Evolutionary conservation across 2,329 filamentous ascomycete genomes (phyloP), one percentile per base, ranked within the genome.

Genomic region (Xylaria sp.): DNA sequence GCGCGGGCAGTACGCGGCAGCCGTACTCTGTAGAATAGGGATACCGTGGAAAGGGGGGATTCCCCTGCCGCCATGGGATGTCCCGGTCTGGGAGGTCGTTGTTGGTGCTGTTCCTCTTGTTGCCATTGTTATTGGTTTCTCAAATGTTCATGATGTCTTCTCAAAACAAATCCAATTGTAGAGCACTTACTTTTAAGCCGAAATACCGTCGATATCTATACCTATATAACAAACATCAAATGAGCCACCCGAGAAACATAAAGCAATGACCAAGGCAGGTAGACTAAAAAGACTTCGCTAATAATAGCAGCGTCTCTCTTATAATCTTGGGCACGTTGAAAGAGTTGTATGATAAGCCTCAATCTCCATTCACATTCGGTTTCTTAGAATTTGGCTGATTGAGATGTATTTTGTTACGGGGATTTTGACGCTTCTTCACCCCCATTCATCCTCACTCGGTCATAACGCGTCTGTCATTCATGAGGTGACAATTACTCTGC

Each of bases 331-430:
- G 25, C 39, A 47, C 11, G 45, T 36, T 36, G 33, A 56, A 44
- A n/a, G 5, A 20, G n/a, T 15, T 13, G 44, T 27, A 61, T 15
- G 29, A 31, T 42, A 56, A 49, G 39, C 33, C 42, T 56, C 9
- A 4, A 11, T 36, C 10, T 38, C 45, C 11, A 20, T 51, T 65
- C 20, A 51, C 29, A 62, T 53, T 45, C 20, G 5, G 7, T 20
- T 44, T 45, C 27, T 51, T 51, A 27, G 27, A 49, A 65, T 7
- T 51, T 58, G 3, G 44, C 47, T 20, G 20, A 45, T 50, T 55
- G 33, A 49, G 25, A 49, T 33, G 25, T 56, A 5, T 39, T n/a
- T 13, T 29, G 20, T 29, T 42, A 25, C 1, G 5, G 17, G 29
- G 25, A 39, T 53, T 38, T 15, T 22, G 15, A 54, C 20, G 25